These are phyloP conservation scores for Lentinula edodes DNA, from an alignment of 768 basidiomycete genomes.

Conservation along the genomic window DNA sequence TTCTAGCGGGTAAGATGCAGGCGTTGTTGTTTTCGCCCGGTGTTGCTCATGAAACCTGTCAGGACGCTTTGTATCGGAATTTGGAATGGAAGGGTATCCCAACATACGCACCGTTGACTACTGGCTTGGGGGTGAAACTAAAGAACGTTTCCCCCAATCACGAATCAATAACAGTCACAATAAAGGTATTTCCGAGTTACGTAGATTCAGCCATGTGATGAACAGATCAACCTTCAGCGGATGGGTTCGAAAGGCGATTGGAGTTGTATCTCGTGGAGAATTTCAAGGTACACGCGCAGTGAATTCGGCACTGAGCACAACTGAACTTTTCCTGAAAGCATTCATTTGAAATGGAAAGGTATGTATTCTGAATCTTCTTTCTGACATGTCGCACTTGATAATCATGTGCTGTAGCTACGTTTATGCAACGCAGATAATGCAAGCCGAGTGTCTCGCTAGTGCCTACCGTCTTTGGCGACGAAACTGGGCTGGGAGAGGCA, in stretches of 20 bases:
- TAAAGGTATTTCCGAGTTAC: background rate
- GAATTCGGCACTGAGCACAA: too few species aligned
- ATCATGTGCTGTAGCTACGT: slow-evolving; percentile 55
- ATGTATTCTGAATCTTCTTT: background rate
- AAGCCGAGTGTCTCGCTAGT: slow-evolving; percentile 83
- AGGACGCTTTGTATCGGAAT: slow-evolving; percentile 85
- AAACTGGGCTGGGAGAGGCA: slow-evolving; percentile 85
- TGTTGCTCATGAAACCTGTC: background rate
- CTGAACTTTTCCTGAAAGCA: slow-evolving; percentile 31
- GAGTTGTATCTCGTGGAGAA: slow-evolving; percentile 95
- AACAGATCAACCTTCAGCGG: slow-evolving; percentile 53
- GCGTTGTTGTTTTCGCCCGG: background rate
- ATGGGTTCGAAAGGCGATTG: slow-evolving; percentile 76
- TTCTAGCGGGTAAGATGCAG: slow-evolving; percentile 50
- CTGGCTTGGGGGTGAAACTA: slow-evolving; percentile 73
- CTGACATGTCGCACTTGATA: slow-evolving; percentile 8
- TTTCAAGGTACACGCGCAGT: slow-evolving; percentile 39
- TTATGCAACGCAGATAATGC: slow-evolving; percentile 95
- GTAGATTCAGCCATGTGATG: slow-evolving; percentile 13
- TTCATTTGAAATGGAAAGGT: slow-evolving; percentile 84
- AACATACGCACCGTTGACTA: slow-evolving; percentile 84
- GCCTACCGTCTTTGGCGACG: slow-evolving; percentile 91
- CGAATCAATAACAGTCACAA: slow-evolving; percentile 34
- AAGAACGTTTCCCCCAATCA: slow-evolving; percentile 86
- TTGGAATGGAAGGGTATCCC: slow-evolving; percentile 91